A percentile compares a stretch with the other conserved stretches of the same genome.
These are phyloP conservation scores for Linnemannia schmuckeri DNA, from an alignment of 192 early-diverging fungal species.

Conservation along the genomic window DNA sequence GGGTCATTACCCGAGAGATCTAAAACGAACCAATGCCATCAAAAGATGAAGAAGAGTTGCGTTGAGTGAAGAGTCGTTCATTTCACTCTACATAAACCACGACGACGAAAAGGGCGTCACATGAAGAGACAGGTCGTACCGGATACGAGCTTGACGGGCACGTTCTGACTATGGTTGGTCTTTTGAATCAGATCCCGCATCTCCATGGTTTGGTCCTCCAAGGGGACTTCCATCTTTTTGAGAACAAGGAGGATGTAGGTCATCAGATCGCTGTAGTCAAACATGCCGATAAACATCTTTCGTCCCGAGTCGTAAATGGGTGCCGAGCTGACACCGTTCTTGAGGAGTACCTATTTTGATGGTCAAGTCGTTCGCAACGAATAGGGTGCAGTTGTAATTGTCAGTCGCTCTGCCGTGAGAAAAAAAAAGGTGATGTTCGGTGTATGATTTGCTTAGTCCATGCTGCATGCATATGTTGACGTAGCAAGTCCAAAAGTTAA, in stretches of 20 bases:
- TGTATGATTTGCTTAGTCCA: neutral
- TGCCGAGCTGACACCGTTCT: conserved; percentile 82
- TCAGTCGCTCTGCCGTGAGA: too few species aligned
- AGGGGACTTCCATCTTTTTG: conserved; percentile 58
- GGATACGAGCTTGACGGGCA: conserved; percentile 74
- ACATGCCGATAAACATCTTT: conserved; percentile 83
- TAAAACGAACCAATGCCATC: neutral
- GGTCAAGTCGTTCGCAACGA: neutral
- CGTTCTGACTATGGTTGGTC: conserved; percentile 58
- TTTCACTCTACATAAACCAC: too few species aligned
- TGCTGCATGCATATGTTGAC: neutral
- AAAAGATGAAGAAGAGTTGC: neutral
- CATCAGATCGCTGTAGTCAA: conserved; percentile 88
- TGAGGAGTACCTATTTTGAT: conserved; percentile 63
- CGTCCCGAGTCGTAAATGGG: conserved; percentile 75
- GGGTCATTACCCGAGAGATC: conserved; percentile 89
- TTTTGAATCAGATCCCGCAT: conserved; percentile 68
- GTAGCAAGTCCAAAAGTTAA: neutral
- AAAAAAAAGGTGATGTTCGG: neutral
- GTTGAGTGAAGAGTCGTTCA: too few species aligned
- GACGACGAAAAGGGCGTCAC: too few species aligned
- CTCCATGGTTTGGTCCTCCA: conserved; percentile 59
- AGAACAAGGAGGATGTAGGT: conserved; percentile 78
- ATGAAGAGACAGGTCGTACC: conserved; percentile 43
- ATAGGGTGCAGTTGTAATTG: too few species aligned